A percentile compares a stretch with the other conserved stretches of the same genome.
Evolutionary conservation across 1,284 basidiomycete genomes (phyloP).

Genomic region (Coriolopsis trogii): DNA sequence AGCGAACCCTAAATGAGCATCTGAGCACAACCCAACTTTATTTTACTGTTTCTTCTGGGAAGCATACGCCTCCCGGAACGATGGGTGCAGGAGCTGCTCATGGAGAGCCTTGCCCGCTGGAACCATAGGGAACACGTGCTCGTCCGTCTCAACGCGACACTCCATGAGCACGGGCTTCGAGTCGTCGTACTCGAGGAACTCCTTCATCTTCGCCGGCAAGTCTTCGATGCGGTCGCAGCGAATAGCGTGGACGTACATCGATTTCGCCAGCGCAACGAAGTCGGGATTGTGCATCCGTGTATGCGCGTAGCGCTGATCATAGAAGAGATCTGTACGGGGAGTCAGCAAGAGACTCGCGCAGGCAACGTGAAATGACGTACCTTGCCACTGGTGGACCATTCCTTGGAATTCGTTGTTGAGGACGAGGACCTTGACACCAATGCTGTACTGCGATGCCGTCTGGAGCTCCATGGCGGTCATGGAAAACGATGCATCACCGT

Average conservation of each 20-base stretch:
- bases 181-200: constrained; percentile 95
- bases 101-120: constrained; percentile 91
- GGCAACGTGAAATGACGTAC: constrained; percentile 39
- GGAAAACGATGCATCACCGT: constrained; percentile 97
- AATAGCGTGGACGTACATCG: constrained; percentile 93
- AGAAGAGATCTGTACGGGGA: constrained; percentile 79
- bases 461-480: constrained; percentile 99
- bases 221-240: constrained; percentile 75
- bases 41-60: constrained; percentile 29
- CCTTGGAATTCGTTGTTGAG: constrained; percentile 97
- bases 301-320: constrained; percentile 93
- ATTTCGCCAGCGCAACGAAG: constrained; percentile 85
- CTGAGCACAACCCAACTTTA: not conserved
- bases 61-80: constrained; percentile 31
- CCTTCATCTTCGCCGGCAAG: constrained; percentile 94
- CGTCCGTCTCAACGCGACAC: constrained; percentile 83
- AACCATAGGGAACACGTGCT: constrained; percentile 97
- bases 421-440: constrained; percentile 92
- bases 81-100: constrained; percentile 74
- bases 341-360: not conserved
- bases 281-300: constrained; percentile 95
- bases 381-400: constrained; percentile 99
- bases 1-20: not conserved
- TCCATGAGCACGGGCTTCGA: constrained; percentile 90
- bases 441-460: constrained; percentile 88